Conservation (phyloP, 306 rosid species). For the Rosa persica region DNA sequence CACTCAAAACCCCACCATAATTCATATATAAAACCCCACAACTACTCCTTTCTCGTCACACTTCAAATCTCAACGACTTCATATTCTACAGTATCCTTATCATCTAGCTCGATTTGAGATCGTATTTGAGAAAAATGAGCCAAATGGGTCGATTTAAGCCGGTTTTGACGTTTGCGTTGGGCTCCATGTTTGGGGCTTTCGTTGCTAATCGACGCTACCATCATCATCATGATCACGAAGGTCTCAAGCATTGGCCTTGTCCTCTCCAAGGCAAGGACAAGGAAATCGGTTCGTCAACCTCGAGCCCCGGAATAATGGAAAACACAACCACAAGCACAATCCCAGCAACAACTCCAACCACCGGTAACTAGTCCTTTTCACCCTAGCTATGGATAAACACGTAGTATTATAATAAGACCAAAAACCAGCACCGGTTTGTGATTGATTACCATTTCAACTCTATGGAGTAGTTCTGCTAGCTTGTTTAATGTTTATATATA, state of each 20-base stretch:
- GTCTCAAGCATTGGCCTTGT: constrained; percentile 19
- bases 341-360: not conserved
- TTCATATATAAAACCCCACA: not conserved
- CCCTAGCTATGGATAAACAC: not conserved
- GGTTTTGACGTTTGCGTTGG: constrained; percentile 33
- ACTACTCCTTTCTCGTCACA: not conserved
- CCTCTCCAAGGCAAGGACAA: constrained; percentile 19
- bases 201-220: constrained; percentile 14
- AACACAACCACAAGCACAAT: not conserved
- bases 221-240: constrained; percentile 15
- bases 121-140: not conserved
- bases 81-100: not conserved
- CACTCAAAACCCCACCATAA: not conserved
- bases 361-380: not conserved
- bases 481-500: not conserved
- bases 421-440: not conserved
- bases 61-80: not conserved
- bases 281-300: constrained; percentile 3
- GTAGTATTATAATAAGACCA: not conserved
- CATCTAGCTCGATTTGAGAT: not conserved
- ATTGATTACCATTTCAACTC: not conserved
- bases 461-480: not conserved
- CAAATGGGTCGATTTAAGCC: constrained; percentile 20
- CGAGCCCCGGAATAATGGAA: not conserved
- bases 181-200: constrained; percentile 44